A percentile compares a stretch with the other conserved stretches of the same genome.
Evolutionary conservation across 129 eudicot genomes (phyloP).

Genomic region (Tagetes patula): DNA sequence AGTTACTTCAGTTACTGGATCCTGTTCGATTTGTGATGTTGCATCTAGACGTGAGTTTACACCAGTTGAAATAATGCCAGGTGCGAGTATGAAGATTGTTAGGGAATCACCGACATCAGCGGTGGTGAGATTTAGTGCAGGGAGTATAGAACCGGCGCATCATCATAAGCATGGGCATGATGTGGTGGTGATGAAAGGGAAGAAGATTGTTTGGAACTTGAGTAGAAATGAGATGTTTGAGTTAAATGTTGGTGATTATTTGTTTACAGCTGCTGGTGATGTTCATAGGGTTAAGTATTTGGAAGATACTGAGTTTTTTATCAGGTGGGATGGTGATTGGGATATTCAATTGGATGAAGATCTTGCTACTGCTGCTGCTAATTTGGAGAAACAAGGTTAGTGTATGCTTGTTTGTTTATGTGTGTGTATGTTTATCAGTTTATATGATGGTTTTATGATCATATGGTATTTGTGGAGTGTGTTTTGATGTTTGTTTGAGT

Average conservation of each 20-base stretch:
- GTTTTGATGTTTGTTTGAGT: background rate
- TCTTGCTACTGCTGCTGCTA: constrained; percentile 61
- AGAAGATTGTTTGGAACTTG: constrained; percentile 78
- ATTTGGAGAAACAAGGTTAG: constrained; percentile 24
- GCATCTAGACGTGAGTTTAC: constrained; percentile 48
- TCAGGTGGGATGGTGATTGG: constrained; percentile 91
- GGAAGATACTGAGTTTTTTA: constrained; percentile 86
- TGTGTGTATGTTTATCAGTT: background rate
- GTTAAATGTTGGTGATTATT: constrained; percentile 60
- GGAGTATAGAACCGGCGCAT: constrained; percentile 90
- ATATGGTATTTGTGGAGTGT: background rate
- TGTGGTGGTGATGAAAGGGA: constrained; percentile 77
- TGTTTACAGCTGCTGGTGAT: constrained; percentile 76
- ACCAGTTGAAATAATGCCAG: constrained; percentile 67
- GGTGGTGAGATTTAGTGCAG: constrained; percentile 57
- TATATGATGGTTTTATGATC: background rate
- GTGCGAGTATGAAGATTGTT: constrained; percentile 68
- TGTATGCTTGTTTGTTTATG: background rate
- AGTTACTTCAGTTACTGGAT: background rate
- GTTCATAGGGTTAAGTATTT: constrained; percentile 76
- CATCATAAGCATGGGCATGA: constrained; percentile 82
- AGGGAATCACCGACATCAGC: constrained; percentile 85
- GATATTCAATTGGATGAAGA: constrained; percentile 82
- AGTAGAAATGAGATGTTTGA: constrained; percentile 54
- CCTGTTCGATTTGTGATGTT: constrained; percentile 43